phyloP scores from a whole-genome alignment of 140 eudicot genomes.

The Ambrosia hybrid region DNA sequence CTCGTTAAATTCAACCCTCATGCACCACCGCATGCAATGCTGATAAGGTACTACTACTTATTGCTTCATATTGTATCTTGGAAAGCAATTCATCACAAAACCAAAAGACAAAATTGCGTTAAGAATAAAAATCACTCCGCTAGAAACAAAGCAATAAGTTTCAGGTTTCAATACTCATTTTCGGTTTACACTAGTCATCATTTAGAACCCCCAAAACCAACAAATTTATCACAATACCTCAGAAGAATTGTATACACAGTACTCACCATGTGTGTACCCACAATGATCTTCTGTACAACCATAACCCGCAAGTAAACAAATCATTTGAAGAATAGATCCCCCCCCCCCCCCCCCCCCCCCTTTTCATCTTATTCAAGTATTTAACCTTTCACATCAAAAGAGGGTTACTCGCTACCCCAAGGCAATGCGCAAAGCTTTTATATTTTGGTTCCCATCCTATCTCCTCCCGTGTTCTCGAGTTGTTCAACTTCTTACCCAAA shows the following conservation, averaged over 20 bases:
- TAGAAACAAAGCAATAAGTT: no score
- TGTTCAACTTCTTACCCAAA: conserved; percentile 81
- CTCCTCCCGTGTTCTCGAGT: conserved; percentile 69
- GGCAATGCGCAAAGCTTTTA: conserved; percentile 73
- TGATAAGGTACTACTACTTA: no score
- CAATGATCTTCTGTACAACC: conserved; percentile 23
- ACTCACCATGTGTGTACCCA: no score
- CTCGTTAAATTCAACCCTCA: no score
- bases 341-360: no score
- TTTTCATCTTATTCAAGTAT: conserved; percentile 18
- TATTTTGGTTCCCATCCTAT: conserved; percentile 91
- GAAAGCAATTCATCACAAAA: no score
- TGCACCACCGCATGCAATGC: no score
- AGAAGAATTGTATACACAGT: conserved; percentile 14
- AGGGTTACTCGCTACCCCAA: conserved; percentile 53
- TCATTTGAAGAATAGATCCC: conserved; percentile 17
- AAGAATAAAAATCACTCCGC: background rate
- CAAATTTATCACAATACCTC: conserved; percentile 5
- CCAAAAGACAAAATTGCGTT: background rate
- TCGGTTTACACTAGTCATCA: background rate
- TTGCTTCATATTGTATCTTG: no score
- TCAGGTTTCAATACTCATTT: background rate
- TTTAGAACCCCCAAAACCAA: background rate
- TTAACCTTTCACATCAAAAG: conserved; percentile 14
- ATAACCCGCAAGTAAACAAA: conserved; percentile 17